Base-by-base conservation (phyloP, 75 land plant species). In the Cunninghamia lanceolata region DNA sequence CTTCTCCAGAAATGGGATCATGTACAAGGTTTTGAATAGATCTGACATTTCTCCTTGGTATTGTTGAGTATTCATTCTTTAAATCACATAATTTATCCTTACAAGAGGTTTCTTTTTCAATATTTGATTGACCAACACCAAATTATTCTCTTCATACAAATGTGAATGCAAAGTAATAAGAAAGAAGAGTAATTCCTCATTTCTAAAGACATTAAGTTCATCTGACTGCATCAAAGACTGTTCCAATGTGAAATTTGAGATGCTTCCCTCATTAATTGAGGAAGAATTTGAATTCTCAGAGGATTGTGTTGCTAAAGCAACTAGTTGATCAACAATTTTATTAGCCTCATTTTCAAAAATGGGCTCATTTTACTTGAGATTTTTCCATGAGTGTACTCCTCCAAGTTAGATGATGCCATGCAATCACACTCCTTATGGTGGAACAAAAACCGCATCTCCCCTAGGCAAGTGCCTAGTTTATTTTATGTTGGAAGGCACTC, bases 281-380 rank as follows among this genome's bases (percentile, higher is more conserved):
- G 13, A 2, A 79, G 3, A 21, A 25, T 28, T 39, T 25, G 46
- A 79, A 25, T 42, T 10, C 47, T 79, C 82, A 28, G 9, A 21
- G 10, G 46, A 21, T 21, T 43, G 11, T 40, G 46, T 39, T 9
- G 82, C 47, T 5, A n/a, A 40, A 25, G 82, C 82, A 79, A 79
- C 82, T 10, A 79, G 82, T 39, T 79, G n/a, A 28, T 43, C 46
- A 79, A 32, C 46, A 79, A 79, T 42, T 79, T 79, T 43, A 79
- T 79, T 79, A 36, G 82, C 82, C 28, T 79, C 47, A 79, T 28
- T 43, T 43, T 79, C 82, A 28, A 43, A 79, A 42, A 3, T 40
- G 30, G 21, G n/a, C 30, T 28, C 25, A 0, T 43, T 79, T 3
- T 46, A 79, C 9, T 79, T 43, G 46, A 42, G 46, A 38, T 79